phyloP scores from a whole-genome alignment of 495 filamentous ascomycete genomes.

The Penicillium canariense region DNA sequence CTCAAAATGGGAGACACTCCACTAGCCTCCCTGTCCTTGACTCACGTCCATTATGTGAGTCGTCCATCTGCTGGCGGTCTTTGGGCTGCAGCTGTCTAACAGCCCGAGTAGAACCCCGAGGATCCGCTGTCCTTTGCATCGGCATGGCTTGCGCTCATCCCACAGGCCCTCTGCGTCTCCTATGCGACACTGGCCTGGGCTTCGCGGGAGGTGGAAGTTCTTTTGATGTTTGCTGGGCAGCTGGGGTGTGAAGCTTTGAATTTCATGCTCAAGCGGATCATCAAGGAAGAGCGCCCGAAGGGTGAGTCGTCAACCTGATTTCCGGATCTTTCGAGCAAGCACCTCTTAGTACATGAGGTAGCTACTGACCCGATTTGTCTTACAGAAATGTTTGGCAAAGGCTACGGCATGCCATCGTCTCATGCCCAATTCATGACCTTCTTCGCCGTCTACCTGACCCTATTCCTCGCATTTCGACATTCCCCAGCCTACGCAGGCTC shows the following conservation, averaged over 20 bases:
- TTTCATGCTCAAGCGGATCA: conserved; percentile 80
- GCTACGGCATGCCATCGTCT: conserved; percentile 98
- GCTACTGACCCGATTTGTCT: neutral
- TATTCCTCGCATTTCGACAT: conserved; percentile 82
- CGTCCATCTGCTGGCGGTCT: neutral
- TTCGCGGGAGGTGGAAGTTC: conserved; percentile 84
- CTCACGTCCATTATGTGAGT: conserved; percentile 92
- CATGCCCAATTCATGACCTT: conserved; percentile 93
- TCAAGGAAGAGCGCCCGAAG: conserved; percentile 86
- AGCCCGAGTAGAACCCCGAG: conserved; percentile 70
- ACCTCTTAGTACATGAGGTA: neutral
- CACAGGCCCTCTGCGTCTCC: conserved; percentile 83
- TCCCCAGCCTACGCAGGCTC: conserved; percentile 50
- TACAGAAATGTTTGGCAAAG: conserved; percentile 78
- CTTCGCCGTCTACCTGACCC: conserved; percentile 75
- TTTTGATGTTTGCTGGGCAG: conserved; percentile 89
- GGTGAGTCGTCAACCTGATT: conserved; percentile 42
- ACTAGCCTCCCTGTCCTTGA: conserved; percentile 85
- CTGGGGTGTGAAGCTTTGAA: conserved; percentile 93
- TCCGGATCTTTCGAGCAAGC: too few relatives aligned
- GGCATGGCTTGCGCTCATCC: conserved; percentile 90
- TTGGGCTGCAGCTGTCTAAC: conserved; percentile 10
- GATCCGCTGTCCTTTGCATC: conserved; percentile 83
- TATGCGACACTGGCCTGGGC: conserved; percentile 89
- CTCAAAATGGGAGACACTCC: conserved; percentile 61